Conservation (phyloP, 352 stramenopile species). For the Pythium monospermum region DNA sequence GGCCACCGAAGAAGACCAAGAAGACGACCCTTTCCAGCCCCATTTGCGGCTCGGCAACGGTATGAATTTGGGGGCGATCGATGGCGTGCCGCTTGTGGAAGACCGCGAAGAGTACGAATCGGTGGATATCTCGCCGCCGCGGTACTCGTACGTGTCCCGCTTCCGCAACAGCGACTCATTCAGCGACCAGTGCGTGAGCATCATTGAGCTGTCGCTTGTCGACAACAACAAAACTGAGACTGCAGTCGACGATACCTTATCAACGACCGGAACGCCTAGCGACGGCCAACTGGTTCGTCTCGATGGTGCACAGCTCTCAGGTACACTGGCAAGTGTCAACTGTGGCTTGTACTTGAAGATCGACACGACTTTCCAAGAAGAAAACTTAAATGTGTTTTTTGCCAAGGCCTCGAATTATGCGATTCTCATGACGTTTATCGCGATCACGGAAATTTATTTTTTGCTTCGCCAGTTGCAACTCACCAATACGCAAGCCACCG, state of each 20-base stretch:
- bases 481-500: slow-evolving; percentile 79
- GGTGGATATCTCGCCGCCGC: slow-evolving; percentile 74
- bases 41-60: slow-evolving; percentile 32
- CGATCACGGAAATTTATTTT: slow-evolving; percentile 84
- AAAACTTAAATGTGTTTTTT: slow-evolving; percentile 82
- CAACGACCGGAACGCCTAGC: slow-evolving; percentile 18
- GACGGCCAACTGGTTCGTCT: slow-evolving; percentile 15
- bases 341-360: slow-evolving; percentile 73
- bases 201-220: slow-evolving; percentile 65
- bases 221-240: slow-evolving; percentile 26
- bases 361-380: slow-evolving; percentile 71
- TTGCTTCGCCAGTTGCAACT: slow-evolving; percentile 81
- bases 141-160: slow-evolving; percentile 70
- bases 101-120: slow-evolving; percentile 64
- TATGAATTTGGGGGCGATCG: slow-evolving; percentile 57
- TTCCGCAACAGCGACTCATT: slow-evolving; percentile 80
- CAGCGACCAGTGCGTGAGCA: slow-evolving; percentile 80
- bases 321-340: slow-evolving; percentile 70
- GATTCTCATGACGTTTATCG: slow-evolving; percentile 83
- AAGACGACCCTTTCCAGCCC: slow-evolving; percentile 34
- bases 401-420: slow-evolving; percentile 73
- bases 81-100: slow-evolving; percentile 52
- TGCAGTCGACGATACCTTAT: slow-evolving; percentile 11
- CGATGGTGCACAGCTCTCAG: slow-evolving; percentile 32
- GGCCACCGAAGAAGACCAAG: slow-evolving; percentile 25